Base-by-base conservation (phyloP, 768 basidiomycete genomes). In the Amanita pallidorosea region DNA sequence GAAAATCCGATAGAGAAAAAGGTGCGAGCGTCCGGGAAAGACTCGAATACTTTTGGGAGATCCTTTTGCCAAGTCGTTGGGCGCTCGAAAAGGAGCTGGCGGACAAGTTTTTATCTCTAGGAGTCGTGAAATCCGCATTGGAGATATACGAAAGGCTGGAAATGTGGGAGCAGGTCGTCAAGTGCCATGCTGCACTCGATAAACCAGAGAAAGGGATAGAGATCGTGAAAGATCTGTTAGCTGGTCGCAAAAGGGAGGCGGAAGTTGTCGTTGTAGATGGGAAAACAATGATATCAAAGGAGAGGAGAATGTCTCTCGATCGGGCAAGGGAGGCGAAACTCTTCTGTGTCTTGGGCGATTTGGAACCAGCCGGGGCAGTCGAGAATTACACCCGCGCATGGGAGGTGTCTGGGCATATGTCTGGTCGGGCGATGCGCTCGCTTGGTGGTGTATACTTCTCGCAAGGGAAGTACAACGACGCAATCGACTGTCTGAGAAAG, bases 121-220 rank as follows among this genome's bases (percentile, higher is more conserved):
- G 96, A 13, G 91, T 95, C 51, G 74, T 88, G 53, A 83, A 83
- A 57, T 92, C 88, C 4, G 94, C 96, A 0, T 70, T 98, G 45
- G 94, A 88, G 64, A 94, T 97, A 50, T 98, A 92, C 61, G 86
- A 91, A 67, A 77, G 89, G 33, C 71, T 97, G 54, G 93, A 98
- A 68, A 92, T 97, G 92, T 99, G 94, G 94, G 96, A 96, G 67
- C 90, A 97, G 56, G 93, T 89, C 7, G 91, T 92, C 38, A 74
- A 77, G 55, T 98, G 95, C 66, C 89, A 86, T 73, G 81, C 83
- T 53, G 71, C 81, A 15, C 74, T 94, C 68, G 93, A 95, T 56
- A 70, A 78, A 56, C 77, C 76, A 8, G 88, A 90, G 49, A 82
- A 80, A 61, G 96, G 84, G 5, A 74, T 91, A 53, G 64, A 70